Conservation (phyloP, 2,329 filamentous ascomycete genomes). For the Cladosporium colombiae region DNA sequence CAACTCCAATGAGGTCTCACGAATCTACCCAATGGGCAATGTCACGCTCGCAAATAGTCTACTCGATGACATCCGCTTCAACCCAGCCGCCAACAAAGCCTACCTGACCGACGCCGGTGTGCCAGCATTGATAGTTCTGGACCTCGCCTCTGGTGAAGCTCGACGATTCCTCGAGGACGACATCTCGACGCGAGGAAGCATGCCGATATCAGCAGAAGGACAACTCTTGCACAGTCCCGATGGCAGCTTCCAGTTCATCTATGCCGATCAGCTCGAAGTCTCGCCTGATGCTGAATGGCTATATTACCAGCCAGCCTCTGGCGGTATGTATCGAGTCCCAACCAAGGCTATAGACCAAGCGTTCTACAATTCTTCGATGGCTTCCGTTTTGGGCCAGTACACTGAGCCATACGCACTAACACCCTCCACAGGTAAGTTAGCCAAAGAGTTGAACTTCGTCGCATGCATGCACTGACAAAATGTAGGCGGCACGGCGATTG, state of each 20-base stretch:
- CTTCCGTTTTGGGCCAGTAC: constrained; percentile 31
- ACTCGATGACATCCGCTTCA: constrained; percentile 43
- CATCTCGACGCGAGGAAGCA: constrained; percentile 30
- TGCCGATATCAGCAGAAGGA: constrained; percentile 38
- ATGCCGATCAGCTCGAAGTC: constrained; percentile 44
- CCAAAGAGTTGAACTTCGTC: background rate
- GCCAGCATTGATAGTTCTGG: constrained; percentile 32
- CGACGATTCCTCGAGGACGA: constrained; percentile 35
- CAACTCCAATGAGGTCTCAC: constrained; percentile 37
- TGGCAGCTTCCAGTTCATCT: constrained; percentile 31
- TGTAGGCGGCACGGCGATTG: constrained; percentile 40
- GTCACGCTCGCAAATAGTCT: constrained; percentile 34
- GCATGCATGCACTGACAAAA: background rate
- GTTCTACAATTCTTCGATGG: constrained; percentile 38
- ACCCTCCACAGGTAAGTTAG: constrained; percentile 33
- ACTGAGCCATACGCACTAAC: constrained; percentile 38
- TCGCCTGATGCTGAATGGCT: constrained; percentile 41
- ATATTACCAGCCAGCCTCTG: constrained; percentile 43
- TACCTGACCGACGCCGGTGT: constrained; percentile 35
- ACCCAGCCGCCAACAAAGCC: constrained; percentile 29
- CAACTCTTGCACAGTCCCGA: constrained; percentile 28
- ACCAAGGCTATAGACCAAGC: constrained; percentile 39
- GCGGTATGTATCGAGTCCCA: constrained; percentile 40
- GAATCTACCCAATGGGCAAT: constrained; percentile 39
- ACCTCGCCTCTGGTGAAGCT: constrained; percentile 29